These are phyloP conservation scores for Monosporascus ibericus DNA, from an alignment of 2,329 filamentous ascomycete genomes.

Conservation along the genomic window DNA sequence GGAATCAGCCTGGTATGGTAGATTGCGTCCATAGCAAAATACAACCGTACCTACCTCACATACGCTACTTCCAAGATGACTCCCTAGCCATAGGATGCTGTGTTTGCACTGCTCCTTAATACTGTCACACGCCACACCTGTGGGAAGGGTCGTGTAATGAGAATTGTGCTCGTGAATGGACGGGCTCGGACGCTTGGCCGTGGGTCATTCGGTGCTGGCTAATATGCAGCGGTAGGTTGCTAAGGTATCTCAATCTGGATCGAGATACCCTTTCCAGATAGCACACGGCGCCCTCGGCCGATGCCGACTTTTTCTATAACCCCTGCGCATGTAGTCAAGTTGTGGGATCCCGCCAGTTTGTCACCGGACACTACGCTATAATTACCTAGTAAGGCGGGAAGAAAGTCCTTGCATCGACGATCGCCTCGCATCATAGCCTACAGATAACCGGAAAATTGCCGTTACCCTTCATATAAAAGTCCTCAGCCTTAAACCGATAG, in stretches of 20 bases:
- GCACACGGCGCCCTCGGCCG: neutral
- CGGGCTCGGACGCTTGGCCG: neutral
- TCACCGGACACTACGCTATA: too few relatives aligned
- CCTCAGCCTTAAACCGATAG: neutral
- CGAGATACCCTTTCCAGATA: neutral
- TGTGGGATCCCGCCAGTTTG: too few relatives aligned
- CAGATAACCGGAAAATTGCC: neutral
- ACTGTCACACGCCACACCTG: too few relatives aligned
- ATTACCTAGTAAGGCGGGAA: neutral
- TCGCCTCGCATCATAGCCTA: neutral
- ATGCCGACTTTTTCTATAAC: neutral
- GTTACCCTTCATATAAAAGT: too few relatives aligned
- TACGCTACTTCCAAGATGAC: neutral
- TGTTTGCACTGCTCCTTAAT: too few relatives aligned
- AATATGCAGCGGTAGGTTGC: too few relatives aligned
- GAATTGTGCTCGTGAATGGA: neutral
- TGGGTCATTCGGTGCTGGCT: neutral
- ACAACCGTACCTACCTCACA: neutral
- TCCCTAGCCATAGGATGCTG: too few relatives aligned
- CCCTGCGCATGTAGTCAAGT: neutral
- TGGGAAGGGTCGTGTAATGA: neutral
- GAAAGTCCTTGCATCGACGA: neutral
- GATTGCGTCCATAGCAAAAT: slow-evolving; percentile 7
- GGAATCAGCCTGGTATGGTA: slow-evolving; percentile 2
- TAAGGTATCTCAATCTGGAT: neutral